phyloP scores from a whole-genome alignment of 73 alveolate species.

The Paramecium pentaurelia region DNA sequence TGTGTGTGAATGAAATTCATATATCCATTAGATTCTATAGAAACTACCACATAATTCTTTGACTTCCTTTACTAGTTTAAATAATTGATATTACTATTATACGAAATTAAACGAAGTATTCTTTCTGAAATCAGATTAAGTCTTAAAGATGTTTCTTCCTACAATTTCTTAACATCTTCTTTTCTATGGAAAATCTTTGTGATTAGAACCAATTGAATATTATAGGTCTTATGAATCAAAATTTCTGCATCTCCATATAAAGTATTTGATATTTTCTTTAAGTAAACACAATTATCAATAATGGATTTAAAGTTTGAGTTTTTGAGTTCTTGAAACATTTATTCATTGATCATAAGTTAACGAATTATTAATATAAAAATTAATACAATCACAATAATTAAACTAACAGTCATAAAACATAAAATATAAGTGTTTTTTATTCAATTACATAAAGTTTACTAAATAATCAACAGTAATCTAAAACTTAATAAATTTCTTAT shows the following conservation, averaged over 20 bases:
- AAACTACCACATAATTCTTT: conserved; percentile 33
- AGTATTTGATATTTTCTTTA: background rate
- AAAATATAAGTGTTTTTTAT: background rate
- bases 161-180: background rate
- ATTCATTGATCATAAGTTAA: background rate
- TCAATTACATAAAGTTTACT: too few species aligned
- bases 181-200: conserved; percentile 20
- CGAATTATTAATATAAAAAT: background rate
- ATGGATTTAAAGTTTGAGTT: background rate
- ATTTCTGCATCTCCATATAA: conserved; percentile 46
- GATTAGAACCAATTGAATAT: background rate
- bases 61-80: conserved; percentile 28
- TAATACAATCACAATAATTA: background rate
- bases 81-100: background rate
- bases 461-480: too few species aligned
- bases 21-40: conserved; percentile 15
- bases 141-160: background rate
- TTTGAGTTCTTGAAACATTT: background rate
- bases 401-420: background rate
- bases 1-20: background rate
- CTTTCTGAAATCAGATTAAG: background rate
- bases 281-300: background rate
- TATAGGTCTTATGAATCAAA: background rate
- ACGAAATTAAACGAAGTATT: background rate
- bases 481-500: background rate